A percentile compares a stretch with the other conserved stretches of the same genome.
Evolutionary conservation across 345 rosid genomes (phyloP).

Genomic region (Bruguiera gymnorhiza): DNA sequence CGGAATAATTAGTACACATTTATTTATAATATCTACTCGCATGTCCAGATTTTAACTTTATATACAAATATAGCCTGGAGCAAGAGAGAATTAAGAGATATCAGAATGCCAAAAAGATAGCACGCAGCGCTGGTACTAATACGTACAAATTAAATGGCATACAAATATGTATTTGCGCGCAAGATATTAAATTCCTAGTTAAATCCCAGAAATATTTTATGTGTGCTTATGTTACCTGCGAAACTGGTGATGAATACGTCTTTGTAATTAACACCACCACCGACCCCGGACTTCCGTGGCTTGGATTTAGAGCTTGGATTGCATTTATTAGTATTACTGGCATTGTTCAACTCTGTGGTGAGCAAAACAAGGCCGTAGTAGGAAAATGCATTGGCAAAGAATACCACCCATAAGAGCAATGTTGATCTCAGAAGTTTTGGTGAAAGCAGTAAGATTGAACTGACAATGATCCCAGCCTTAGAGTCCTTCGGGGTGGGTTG

Average conservation of each 20-base stretch:
- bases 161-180: too few species aligned
- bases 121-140: too few species aligned
- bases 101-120: too few species aligned
- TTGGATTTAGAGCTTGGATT: background rate
- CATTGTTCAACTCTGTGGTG: constrained; percentile 70
- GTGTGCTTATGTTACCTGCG: constrained; percentile 51
- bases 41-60: background rate
- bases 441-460: constrained; percentile 54
- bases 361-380: constrained; percentile 87
- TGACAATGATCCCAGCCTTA: constrained; percentile 30
- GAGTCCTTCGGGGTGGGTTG: constrained; percentile 26
- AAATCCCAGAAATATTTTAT: background rate
- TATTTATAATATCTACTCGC: too few species aligned
- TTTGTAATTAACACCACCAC: constrained; percentile 52
- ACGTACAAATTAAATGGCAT: too few species aligned
- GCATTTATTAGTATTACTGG: constrained; percentile 39
- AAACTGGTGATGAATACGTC: constrained; percentile 74
- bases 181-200: background rate
- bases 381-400: constrained; percentile 82
- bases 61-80: background rate
- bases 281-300: constrained; percentile 19
- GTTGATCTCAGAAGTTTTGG: constrained; percentile 62
- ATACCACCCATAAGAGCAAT: constrained; percentile 73
- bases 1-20: background rate
- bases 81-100: too few species aligned